Evolutionary conservation across 345 rosid genomes (phyloP).

Genomic region (Mercurialis annua): DNA sequence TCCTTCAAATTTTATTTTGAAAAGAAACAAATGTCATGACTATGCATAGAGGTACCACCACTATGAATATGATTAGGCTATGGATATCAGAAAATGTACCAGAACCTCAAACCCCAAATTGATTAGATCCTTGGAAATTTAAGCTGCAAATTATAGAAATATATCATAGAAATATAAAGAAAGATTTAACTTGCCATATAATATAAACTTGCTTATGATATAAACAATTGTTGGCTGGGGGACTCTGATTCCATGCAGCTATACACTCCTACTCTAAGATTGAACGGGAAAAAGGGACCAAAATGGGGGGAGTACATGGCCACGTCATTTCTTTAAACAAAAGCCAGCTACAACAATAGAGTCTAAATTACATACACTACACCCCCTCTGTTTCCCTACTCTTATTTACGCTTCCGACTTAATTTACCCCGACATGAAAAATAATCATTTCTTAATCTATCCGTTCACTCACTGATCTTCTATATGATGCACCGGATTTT

Average conservation of each 20-base stretch:
- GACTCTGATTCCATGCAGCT: not conserved
- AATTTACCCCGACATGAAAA: constrained; percentile 12
- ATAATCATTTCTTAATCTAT: constrained; percentile 26
- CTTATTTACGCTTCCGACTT: constrained; percentile 34
- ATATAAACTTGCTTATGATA: too few relatives aligned
- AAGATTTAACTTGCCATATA: not conserved
- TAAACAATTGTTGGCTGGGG: not conserved
- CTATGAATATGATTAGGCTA: too few relatives aligned
- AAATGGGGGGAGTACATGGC: constrained; percentile 31
- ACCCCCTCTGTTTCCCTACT: constrained; percentile 16
- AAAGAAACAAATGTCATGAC: too few relatives aligned
- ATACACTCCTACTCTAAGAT: constrained; percentile 8
- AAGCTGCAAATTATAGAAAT: too few relatives aligned
- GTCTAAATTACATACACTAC: constrained; percentile 23
- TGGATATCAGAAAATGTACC: too few relatives aligned
- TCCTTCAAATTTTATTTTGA: not conserved
- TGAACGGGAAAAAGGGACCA: constrained; percentile 6
- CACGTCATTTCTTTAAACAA: constrained; percentile 17
- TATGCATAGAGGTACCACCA: too few relatives aligned
- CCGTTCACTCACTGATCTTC: constrained; percentile 32
- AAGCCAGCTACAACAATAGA: constrained; percentile 29
- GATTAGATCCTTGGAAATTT: too few relatives aligned
- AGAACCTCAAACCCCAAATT: too few relatives aligned
- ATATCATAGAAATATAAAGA: too few relatives aligned
- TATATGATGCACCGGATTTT: constrained; percentile 38